Evolutionary conservation across 2,329 filamentous ascomycete genomes (phyloP).

Genomic region (Penicillium sp.): DNA sequence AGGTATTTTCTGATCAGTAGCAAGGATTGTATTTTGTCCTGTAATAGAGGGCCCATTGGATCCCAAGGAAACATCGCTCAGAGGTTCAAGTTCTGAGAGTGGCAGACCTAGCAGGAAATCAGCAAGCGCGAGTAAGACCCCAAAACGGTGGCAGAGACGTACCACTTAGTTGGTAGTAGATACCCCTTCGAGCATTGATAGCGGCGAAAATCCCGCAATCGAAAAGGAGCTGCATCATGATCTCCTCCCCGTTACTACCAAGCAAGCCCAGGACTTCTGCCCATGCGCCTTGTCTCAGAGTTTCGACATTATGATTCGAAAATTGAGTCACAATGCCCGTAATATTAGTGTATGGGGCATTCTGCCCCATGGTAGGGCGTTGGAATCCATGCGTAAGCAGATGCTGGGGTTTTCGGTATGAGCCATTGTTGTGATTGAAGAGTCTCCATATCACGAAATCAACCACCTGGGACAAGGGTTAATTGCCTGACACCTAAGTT

Average conservation of each 20-base stretch:
- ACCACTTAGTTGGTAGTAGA: slow-evolving; percentile 80
- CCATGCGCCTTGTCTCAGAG: slow-evolving; percentile 72
- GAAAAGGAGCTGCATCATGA: slow-evolving; percentile 75
- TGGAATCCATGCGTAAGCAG: slow-evolving; percentile 82
- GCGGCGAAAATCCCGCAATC: slow-evolving; percentile 73
- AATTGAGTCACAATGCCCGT: slow-evolving; percentile 65
- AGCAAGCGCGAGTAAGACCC: not conserved
- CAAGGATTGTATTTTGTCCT: not conserved
- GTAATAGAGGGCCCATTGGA: not conserved
- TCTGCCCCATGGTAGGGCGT: slow-evolving; percentile 37
- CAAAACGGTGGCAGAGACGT: slow-evolving; percentile 14
- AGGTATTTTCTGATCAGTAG: not conserved
- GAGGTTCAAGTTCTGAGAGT: slow-evolving; percentile 31
- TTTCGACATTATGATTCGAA: slow-evolving; percentile 68
- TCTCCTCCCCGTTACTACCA: slow-evolving; percentile 70
- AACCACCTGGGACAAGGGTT: slow-evolving; percentile 57
- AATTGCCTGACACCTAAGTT: slow-evolving; percentile 7
- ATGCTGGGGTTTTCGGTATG: slow-evolving; percentile 62
- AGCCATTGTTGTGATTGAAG: slow-evolving; percentile 58
- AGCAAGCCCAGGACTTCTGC: slow-evolving; percentile 69
- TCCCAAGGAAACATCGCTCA: slow-evolving; percentile 12
- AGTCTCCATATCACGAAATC: slow-evolving; percentile 76
- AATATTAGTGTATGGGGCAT: slow-evolving; percentile 50
- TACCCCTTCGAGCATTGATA: slow-evolving; percentile 59
- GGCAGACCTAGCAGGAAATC: slow-evolving; percentile 27